Conservation (phyloP, 208 protist species). For the Trypanosoma avium region DNA sequence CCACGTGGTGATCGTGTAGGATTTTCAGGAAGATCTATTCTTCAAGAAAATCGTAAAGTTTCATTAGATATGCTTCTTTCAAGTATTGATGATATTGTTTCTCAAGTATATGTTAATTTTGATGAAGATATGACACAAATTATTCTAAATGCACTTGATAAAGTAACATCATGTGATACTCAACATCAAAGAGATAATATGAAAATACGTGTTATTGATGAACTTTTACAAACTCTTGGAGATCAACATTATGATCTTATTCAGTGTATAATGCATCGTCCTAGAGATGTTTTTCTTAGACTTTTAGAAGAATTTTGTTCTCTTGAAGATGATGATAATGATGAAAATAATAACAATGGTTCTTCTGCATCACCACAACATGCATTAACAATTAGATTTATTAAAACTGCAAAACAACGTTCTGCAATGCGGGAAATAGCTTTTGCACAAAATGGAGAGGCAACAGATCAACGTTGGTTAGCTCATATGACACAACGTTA, state of each 20-base stretch:
- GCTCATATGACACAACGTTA: constrained; percentile 86
- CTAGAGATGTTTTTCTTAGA: constrained; percentile 80
- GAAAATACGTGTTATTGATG: constrained; percentile 69
- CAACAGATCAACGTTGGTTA: constrained; percentile 77
- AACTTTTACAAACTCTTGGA: constrained; percentile 77
- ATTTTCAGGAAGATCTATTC: constrained; percentile 54
- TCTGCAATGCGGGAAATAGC: constrained; percentile 34
- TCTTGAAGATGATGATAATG: constrained; percentile 59
- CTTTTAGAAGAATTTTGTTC: constrained; percentile 90
- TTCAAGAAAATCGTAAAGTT: constrained; percentile 67
- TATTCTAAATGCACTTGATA: constrained; percentile 87
- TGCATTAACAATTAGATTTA: constrained; percentile 65
- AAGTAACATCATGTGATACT: constrained; percentile 72
- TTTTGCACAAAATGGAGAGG: constrained; percentile 45
- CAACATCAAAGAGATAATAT: constrained; percentile 56
- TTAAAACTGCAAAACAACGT: constrained; percentile 58
- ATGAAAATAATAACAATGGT: constrained; percentile 4
- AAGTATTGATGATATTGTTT: constrained; percentile 88
- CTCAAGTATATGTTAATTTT: constrained; percentile 87
- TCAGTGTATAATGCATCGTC: constrained; percentile 82
- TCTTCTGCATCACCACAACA: constrained; percentile 18
- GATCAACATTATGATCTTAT: constrained; percentile 82
- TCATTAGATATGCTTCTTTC: constrained; percentile 80
- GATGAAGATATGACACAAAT: constrained; percentile 88
- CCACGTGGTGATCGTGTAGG: constrained; percentile 76